Percentiles rank a stretch among this genome's conserved stretches.
Conservation (phyloP, 441 rosid genomes). For the Gossypium gossypioides region DNA sequence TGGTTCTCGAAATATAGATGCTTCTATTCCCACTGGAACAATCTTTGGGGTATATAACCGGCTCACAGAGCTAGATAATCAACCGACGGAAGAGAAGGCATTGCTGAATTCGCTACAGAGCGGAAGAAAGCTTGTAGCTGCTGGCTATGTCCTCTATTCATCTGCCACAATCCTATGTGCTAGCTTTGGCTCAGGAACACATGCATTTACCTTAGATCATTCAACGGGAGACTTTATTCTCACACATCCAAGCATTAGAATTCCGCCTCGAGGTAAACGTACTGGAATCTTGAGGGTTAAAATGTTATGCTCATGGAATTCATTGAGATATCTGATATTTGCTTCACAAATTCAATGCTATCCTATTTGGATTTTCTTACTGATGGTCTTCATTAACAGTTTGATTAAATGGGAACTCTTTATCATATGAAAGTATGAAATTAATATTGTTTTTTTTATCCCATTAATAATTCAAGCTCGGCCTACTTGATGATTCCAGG, state of each 20-base stretch:
- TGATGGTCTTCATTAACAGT: neutral
- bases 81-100: slow-evolving; percentile 63
- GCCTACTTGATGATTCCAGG: slow-evolving; percentile 37
- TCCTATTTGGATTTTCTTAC: neutral
- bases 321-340: neutral
- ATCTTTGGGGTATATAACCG: slow-evolving; percentile 71
- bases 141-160: slow-evolving; percentile 82
- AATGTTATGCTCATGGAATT: neutral
- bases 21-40: slow-evolving; percentile 88
- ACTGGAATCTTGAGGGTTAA: neutral
- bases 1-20: slow-evolving; percentile 86
- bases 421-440: neutral
- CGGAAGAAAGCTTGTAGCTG: slow-evolving; percentile 66
- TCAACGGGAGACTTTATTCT: slow-evolving; percentile 80
- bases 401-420: neutral
- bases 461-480: slow-evolving; percentile 2
- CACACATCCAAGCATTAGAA: slow-evolving; percentile 59
- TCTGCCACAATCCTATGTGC: slow-evolving; percentile 79
- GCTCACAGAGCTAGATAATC: slow-evolving; percentile 66
- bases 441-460: neutral
- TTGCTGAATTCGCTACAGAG: slow-evolving; percentile 67
- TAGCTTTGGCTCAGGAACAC: slow-evolving; percentile 83
- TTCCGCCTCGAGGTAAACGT: slow-evolving; percentile 69
- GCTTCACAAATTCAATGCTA: neutral
- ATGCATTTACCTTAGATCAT: slow-evolving; percentile 77